These are phyloP conservation scores for Tricholoma flavovirens DNA, from an alignment of 768 basidiomycete genomes.

Conservation along the genomic window DNA sequence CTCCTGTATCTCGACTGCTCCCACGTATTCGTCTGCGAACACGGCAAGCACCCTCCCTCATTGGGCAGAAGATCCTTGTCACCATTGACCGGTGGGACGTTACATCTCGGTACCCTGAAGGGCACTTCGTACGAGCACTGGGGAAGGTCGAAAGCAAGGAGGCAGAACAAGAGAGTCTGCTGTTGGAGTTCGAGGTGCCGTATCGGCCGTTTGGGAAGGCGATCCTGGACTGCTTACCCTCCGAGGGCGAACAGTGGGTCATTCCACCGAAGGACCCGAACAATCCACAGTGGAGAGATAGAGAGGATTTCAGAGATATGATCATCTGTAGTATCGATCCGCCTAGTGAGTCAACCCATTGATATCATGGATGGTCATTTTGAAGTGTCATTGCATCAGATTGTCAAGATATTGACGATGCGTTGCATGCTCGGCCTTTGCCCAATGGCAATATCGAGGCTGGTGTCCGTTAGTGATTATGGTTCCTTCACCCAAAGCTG, in stretches of 20 bases:
- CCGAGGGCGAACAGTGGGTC: conserved; percentile 87
- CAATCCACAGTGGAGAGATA: conserved; percentile 60
- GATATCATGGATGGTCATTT: not conserved
- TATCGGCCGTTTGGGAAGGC: conserved; percentile 97
- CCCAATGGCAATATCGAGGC: conserved; percentile 95
- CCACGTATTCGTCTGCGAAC: conserved; percentile 94
- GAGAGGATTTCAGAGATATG: conserved; percentile 82
- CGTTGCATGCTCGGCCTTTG: conserved; percentile 80
- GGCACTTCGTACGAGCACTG: conserved; percentile 91
- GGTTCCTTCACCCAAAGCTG: not conserved
- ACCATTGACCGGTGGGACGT: conserved; percentile 90
- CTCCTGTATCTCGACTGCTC: conserved; percentile 84
- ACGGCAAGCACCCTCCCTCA: conserved; percentile 82
- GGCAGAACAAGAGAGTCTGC: conserved; percentile 89
- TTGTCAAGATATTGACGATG: conserved; percentile 98
- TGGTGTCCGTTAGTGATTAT: conserved; percentile 83
- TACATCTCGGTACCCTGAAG: conserved; percentile 89
- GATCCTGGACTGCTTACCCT: conserved; percentile 85
- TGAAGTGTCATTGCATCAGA: conserved; percentile 35
- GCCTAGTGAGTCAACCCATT: conserved; percentile 47
- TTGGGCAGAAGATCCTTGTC: conserved; percentile 94
- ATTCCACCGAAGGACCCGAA: conserved; percentile 69
- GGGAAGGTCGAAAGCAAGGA: conserved; percentile 92
- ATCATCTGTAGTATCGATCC: conserved; percentile 97
- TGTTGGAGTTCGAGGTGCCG: conserved; percentile 93